phyloP scores from a whole-genome alignment of 2,329 filamentous ascomycete genomes.

The Diplodia seriata region DNA sequence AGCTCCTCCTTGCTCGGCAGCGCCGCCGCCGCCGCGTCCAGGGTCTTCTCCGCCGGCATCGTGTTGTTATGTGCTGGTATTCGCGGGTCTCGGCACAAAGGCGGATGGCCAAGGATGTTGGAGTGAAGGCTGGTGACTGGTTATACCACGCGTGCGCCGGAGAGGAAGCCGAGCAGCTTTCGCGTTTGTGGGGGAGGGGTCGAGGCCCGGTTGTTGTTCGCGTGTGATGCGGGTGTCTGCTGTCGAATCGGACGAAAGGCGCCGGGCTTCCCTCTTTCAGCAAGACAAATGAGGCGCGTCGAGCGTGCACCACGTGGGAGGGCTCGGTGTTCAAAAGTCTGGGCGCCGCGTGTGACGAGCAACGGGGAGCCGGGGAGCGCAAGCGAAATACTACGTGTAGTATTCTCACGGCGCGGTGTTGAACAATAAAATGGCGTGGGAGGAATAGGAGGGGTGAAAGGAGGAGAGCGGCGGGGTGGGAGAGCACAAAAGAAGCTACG shows the following conservation, averaged over 20 bases:
- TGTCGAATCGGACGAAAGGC: constrained; percentile 29
- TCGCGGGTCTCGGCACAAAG: too few relatives aligned
- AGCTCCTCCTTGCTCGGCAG: constrained; percentile 50
- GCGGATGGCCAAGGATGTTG: not conserved
- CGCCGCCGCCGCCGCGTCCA: constrained; percentile 3
- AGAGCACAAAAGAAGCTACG: constrained; percentile 6
- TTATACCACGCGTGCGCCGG: not conserved
- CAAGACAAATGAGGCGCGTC: not conserved
- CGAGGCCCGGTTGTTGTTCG: not conserved
- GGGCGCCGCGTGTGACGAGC: not conserved
- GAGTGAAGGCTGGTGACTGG: not conserved
- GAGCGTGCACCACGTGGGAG: not conserved
- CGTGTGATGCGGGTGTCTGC: constrained; percentile 1
- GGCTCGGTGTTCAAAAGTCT: not conserved
- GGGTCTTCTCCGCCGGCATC: constrained; percentile 14
- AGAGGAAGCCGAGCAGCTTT: not conserved
- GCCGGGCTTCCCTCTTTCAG: constrained; percentile 19
- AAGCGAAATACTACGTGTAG: constrained; percentile 9
- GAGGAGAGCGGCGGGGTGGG: not conserved
- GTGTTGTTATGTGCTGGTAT: not conserved
- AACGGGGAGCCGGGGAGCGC: not conserved
- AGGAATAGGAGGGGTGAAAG: not conserved
- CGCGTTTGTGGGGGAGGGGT: not conserved
- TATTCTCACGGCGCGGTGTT: not conserved
- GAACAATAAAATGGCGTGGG: not conserved